Base-by-base conservation (phyloP, 805 yeast species). In the Metschnikowia cubensis region DNA sequence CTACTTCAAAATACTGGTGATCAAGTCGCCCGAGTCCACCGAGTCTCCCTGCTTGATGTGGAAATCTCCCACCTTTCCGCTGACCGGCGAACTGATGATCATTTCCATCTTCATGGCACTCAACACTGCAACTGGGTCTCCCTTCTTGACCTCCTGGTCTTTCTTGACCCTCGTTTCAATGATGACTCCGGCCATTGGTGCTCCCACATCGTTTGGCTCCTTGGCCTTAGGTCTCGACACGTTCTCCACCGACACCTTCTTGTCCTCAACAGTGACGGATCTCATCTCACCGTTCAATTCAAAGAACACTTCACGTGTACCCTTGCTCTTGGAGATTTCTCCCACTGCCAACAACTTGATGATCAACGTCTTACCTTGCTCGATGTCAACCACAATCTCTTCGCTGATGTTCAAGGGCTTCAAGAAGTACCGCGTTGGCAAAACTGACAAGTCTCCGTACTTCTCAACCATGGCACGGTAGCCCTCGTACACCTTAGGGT, bases 31-130 rank as follows among this genome's bases (percentile, higher is more conserved):
- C 48, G 97, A 96, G 63, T 91, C 99, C 44, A 94, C 97, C 47
- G 92, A 85, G 64, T 94, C 99, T 60, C 96, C 96, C 66, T 89
- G 95, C 70, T 84, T 84, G 57, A 89, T 86, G 44, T 78, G 68
- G 18, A 94, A 79, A 20, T 85, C 89, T 43, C 85, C 84, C 54
- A 94, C 82, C 65, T 80, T 82, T 68, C 99, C 99, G 51, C 85
- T 79, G 52, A 83, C 86, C 49, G 96, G 96, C 20, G 99, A 92
- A 67, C 89, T 82, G 61, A 92, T 91, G 47, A 94, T 96, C 97
- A 94, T 94, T 77, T 94, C 99, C 99, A 92, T 92, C 82, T 92
- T 92, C 99, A 92, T 92, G 56, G 99, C 99, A 67, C 92, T 83
- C 66, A 92, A 79, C 22, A 92, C 96, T 54, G 96, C 95, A 57